phyloP scores from a whole-genome alignment of 2,329 filamentous ascomycete genomes.

The Cladorrhinum sp. region DNA sequence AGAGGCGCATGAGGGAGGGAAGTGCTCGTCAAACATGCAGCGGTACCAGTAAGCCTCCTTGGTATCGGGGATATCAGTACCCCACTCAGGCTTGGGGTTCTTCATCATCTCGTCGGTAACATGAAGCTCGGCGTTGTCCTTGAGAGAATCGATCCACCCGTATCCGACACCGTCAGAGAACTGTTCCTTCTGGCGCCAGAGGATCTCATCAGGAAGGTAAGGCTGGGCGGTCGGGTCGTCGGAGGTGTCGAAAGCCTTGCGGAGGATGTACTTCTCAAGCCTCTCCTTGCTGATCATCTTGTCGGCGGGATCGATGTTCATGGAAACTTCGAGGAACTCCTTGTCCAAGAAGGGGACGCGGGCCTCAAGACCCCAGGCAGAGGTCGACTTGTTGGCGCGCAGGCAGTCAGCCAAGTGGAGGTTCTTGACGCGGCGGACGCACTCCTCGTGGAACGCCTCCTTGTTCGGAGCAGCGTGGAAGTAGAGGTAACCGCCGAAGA shows the following conservation, averaged over 20 bases:
- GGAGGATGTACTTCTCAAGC: slow-evolving; percentile 97
- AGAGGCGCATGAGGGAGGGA: slow-evolving; percentile 83
- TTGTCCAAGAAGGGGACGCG: slow-evolving; percentile 98
- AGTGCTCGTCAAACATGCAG: slow-evolving; percentile 98
- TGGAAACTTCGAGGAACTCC: slow-evolving; percentile 85
- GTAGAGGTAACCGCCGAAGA: slow-evolving; percentile 97
- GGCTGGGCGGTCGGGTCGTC: slow-evolving; percentile 77
- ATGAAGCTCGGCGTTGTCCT: slow-evolving; percentile 85
- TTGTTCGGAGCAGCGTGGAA: slow-evolving; percentile 93
- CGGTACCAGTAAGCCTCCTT: slow-evolving; percentile 99
- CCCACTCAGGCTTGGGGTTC: slow-evolving; percentile 97
- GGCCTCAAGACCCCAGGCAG: slow-evolving; percentile 95
- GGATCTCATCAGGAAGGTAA: slow-evolving; percentile 93
- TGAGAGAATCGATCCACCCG: slow-evolving; percentile 96
- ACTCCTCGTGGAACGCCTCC: slow-evolving; percentile 93
- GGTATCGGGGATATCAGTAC: slow-evolving; percentile 83
- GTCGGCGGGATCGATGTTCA: slow-evolving; percentile 91
- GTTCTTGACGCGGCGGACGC: slow-evolving; percentile 91
- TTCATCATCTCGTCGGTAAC: slow-evolving; percentile 98
- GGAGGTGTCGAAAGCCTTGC: slow-evolving; percentile 93
- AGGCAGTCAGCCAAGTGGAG: slow-evolving; percentile 94
- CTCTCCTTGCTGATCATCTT: slow-evolving; percentile 91
- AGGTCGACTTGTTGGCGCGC: slow-evolving; percentile 98
- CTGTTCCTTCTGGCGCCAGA: slow-evolving; percentile 99
- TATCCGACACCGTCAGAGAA: slow-evolving; percentile 98